Evolutionary conservation across 2,329 filamentous ascomycete genomes (phyloP), one percentile per base, ranked within the genome.

Genomic region (Trichophyton mentagrophytes): DNA sequence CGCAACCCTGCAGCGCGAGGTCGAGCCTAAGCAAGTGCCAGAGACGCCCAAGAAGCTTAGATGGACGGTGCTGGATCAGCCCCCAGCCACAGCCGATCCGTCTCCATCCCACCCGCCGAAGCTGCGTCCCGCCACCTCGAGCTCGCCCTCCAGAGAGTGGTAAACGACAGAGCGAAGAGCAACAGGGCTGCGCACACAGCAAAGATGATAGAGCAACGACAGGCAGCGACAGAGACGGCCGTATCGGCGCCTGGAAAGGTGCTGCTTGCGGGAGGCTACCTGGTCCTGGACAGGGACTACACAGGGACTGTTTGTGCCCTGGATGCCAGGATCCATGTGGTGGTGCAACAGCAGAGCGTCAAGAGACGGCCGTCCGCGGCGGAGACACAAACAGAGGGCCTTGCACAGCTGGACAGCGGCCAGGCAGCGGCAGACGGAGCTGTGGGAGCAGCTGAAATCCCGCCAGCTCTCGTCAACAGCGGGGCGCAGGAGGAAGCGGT

Each of bases 191-290:
- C 44, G 17, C 44, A 25, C 17, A 20, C 44, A 22, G 17, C 17
- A 22, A 47, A 25, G 20, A 20, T 20, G 17, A 47, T 47, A 20
- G 44, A 20, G n/a, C 44, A 47, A 47, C 44, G 44, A 25, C 44
- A 47, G 20, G 22, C 62, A 40, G 55, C 60, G 73, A 66, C 64
- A 27, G 64, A 67, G 60, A 74, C 76, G 57, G 86, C 85, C 69
- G 83, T 95, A 66, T 97, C 93, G 64, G 92, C 93, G 22, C 93
- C 93, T 17, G 93, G 93, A 67, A 99, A 99, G 78, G 93, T 99
- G 63, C 83, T 99, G 65, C 82, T 97, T 60, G 90, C 92, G 3
- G 93, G 93, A 65, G 93, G 93, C 64, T 99, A 97, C 75, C 85
- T 97, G 53, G 92, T 96, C 22, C 85, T 99, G 53, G 92, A 97